Conservation (phyloP, 306 rosid genomes). For the Castanospermum australe region DNA sequence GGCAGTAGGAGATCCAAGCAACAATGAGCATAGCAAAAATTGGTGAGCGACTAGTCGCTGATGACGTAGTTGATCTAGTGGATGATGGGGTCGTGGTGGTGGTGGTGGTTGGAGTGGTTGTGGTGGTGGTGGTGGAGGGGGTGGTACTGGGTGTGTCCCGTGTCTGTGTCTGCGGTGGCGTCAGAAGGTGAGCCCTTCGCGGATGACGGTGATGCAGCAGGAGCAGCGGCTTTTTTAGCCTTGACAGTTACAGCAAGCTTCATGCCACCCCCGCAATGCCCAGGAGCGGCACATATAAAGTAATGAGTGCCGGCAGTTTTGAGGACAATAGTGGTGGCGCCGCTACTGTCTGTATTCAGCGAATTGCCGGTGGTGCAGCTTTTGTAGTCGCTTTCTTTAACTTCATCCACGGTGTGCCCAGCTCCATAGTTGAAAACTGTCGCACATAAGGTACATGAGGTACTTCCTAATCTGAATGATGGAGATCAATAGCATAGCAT, state of each 20-base stretch:
- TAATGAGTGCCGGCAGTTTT: conserved; percentile 72
- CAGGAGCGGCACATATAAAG: conserved; percentile 61
- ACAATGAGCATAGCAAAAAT: conserved; percentile 29
- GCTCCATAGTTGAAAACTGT: conserved; percentile 75
- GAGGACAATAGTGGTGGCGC: conserved; percentile 67
- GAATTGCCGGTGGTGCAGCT: conserved; percentile 64
- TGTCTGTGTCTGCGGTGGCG: neutral
- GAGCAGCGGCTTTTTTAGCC: conserved; percentile 26
- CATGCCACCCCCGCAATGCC: conserved; percentile 87
- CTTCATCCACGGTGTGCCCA: conserved; percentile 93
- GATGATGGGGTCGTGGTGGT: conserved; percentile 23
- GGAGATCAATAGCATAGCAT: neutral
- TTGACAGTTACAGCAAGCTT: conserved; percentile 70
- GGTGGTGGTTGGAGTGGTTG: conserved; percentile 7
- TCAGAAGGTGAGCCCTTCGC: conserved; percentile 34
- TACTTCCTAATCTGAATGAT: neutral
- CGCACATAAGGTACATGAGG: neutral
- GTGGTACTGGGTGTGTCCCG: too few species aligned
- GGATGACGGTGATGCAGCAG: conserved; percentile 1
- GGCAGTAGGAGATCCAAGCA: conserved; percentile 33
- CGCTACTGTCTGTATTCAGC: conserved; percentile 62
- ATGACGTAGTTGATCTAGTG: conserved; percentile 27
- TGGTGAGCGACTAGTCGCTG: conserved; percentile 32
- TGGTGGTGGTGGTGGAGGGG: too few species aligned
- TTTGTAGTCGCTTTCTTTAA: conserved; percentile 66